These are phyloP conservation scores for Plasmodium vinckei DNA, from an alignment of 169 alveolate genomes.

Conservation along the genomic window DNA sequence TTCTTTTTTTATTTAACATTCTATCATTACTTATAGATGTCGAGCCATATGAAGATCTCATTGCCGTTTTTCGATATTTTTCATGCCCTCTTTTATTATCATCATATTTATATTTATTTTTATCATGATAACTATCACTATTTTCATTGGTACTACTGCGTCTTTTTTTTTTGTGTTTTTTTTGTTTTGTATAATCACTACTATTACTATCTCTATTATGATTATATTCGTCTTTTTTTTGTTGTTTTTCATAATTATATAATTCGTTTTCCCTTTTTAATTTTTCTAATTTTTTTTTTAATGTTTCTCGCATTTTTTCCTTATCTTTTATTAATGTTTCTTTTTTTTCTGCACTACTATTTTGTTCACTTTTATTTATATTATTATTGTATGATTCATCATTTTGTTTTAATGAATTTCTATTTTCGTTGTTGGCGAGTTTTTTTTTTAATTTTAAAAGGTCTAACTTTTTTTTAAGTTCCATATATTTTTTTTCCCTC, in stretches of 20 bases:
- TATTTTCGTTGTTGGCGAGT: not conserved
- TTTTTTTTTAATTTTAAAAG: constrained; percentile 6
- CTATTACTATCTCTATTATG: not conserved
- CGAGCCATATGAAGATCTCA: not conserved
- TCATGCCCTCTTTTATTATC: not conserved
- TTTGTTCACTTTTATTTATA: not conserved
- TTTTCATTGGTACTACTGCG: not conserved
- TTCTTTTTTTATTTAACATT: too few species aligned
- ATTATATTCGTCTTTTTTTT: not conserved
- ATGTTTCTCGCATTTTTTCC: constrained; percentile 27
- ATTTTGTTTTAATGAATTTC: not conserved
- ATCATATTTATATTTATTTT: not conserved
- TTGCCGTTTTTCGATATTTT: not conserved
- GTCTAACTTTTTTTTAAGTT: constrained; percentile 18
- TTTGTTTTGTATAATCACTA: not conserved
- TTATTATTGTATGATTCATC: not conserved
- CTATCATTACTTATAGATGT: not conserved
- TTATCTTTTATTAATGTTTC: constrained; percentile 12
- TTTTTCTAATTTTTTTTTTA: constrained; percentile 48
- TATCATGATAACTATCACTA: not conserved
- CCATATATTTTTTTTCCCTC: constrained; percentile 2
- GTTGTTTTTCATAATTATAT: not conserved
- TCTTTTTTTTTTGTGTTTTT: not conserved
- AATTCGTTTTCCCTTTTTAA: constrained; percentile 48
- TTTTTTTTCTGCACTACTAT: not conserved